Evolutionary conservation across 2,329 filamentous ascomycete genomes (phyloP), one percentile per base, ranked within the genome.

Genomic region (Diaporthe amygdali): DNA sequence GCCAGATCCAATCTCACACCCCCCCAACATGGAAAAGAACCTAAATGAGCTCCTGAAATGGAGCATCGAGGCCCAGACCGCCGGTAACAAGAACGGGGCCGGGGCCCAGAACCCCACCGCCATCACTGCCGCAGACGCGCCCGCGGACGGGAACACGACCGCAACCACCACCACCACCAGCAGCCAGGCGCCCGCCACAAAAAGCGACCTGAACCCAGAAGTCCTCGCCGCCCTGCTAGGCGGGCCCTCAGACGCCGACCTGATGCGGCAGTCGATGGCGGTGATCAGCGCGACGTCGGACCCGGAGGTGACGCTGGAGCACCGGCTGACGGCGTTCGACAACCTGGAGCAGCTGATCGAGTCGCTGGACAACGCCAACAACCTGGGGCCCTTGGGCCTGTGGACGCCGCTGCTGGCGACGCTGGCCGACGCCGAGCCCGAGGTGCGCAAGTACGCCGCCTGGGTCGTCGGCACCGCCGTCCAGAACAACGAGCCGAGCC

Each of bases 391-490:
- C 34, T 84, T 98, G 25, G 88, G 88, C 8, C 87, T 98, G 39
- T 99, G 96, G 96, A 88, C 89, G 14, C 94, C 94, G 12, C 85
- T 99, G 47, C 85, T 98, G 14, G 82, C 86, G 10, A 90, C 93
- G 74, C 86, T 99, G 17, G 85, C 87, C 63, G 87, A 91, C 77
- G 86, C 88, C 14, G 92, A 96, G 78, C 79, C 86, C 7, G 93
- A 96, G 74, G 85, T 97, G 78, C 87, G 95, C 74, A 90, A 87
- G 77, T 95, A 94, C 89, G 95, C 96, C 3, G 95, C 95, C n/a
- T 97, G 94, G 94, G 98, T 95, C 84, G 85, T 96, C 71, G 94
- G 94, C 64, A 98, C 95, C 7, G 96, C 96, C 12, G 96, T 99
- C 72, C 95, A 98, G 87, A 99, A 99, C 84, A 98, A 99, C 82